Base-by-base conservation (phyloP, 495 filamentous ascomycete genomes). In the Aspergillus asperescens region DNA sequence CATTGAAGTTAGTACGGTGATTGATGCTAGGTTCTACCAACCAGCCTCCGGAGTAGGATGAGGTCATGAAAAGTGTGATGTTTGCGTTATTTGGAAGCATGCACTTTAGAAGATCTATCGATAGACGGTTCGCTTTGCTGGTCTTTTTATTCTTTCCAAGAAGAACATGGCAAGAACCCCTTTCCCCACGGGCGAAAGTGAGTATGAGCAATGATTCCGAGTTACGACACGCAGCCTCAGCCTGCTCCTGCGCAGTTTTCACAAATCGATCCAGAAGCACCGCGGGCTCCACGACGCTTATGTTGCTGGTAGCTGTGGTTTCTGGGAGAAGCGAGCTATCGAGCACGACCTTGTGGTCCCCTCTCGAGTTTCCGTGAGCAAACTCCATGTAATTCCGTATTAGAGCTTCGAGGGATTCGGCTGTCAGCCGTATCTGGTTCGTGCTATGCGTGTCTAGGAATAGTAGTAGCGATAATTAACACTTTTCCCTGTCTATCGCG, bases 351-450 rank as follows among this genome's bases (percentile, higher is more conserved):
- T 54, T 28, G 19, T 55, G 34, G 4, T 61, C 61, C 4, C 25
- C 19, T 41, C 40, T 38, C 6, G 37, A n/a, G 32, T 51, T 52
- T 3, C 51, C 61, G 25, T 63, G 61, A 3, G 25, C 18, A 25
- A 61, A 61, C 37, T 63, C 51, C 8, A 12, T 40, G 42, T 61
- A 63, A 22, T 61, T 63, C 4, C 20, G 1, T 10, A 63, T 52
- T 9, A 61, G 44, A 6, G 16, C 16, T 16, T 39, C 24, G 0
- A 58, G 58, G 7, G 28, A 23, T 29, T 53, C 51, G 18, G n/a
- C 39, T 4, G 58, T 58, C 7, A 61, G 15, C 61, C 58, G 61
- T 8, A 58, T 19, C 37, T 61, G 61, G 10, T 48, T 53, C 4
- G 41, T 13, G n/a, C 22, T 45, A 16, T 45, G 41, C 7, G 41